Percentiles rank a stretch among this genome's conserved stretches.
phyloP scores from a whole-genome alignment of 2,329 filamentous ascomycete species.

The Beauveria sp. region DNA sequence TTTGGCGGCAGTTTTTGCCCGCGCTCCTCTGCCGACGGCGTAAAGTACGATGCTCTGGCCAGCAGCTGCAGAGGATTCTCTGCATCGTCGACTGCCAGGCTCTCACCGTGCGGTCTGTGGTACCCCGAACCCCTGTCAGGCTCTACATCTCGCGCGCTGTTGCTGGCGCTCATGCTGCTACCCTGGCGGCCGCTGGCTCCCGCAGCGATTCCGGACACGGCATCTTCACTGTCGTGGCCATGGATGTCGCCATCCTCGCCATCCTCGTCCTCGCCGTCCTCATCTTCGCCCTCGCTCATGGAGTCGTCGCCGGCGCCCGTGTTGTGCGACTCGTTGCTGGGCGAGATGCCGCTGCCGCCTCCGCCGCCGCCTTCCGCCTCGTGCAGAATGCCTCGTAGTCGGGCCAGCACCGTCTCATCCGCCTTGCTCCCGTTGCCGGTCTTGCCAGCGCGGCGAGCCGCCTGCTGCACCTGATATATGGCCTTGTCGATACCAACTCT shows the following conservation, averaged over 20 bases:
- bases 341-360: conserved; percentile 13
- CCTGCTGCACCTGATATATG: conserved; percentile 66
- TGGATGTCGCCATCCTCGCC: conserved; percentile 17
- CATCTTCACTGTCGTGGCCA: conserved; percentile 20
- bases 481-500: conserved; percentile 68
- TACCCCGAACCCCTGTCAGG: not conserved
- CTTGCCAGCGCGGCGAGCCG: conserved; percentile 43
- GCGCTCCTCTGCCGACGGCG: conserved; percentile 38
- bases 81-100: conserved; percentile 60
- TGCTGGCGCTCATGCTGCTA: not conserved
- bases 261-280: conserved; percentile 21
- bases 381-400: conserved; percentile 34
- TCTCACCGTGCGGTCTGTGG: conserved; percentile 33
- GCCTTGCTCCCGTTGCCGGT: conserved; percentile 28
- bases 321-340: conserved; percentile 12
- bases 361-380: conserved; percentile 15
- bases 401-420: conserved; percentile 37
- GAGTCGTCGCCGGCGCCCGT: conserved; percentile 12
- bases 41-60: conserved; percentile 63
- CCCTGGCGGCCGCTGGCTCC: conserved; percentile 2
- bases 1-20: conserved; percentile 21
- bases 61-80: conserved; percentile 69
- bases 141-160: not conserved
- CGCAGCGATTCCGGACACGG: not conserved
- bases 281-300: conserved; percentile 14